Percentiles rank a stretch among this genome's conserved stretches.
These are phyloP conservation scores for Rhodotorula sp. DNA, from an alignment of 1,284 basidiomycete species.

Conservation along the genomic window DNA sequence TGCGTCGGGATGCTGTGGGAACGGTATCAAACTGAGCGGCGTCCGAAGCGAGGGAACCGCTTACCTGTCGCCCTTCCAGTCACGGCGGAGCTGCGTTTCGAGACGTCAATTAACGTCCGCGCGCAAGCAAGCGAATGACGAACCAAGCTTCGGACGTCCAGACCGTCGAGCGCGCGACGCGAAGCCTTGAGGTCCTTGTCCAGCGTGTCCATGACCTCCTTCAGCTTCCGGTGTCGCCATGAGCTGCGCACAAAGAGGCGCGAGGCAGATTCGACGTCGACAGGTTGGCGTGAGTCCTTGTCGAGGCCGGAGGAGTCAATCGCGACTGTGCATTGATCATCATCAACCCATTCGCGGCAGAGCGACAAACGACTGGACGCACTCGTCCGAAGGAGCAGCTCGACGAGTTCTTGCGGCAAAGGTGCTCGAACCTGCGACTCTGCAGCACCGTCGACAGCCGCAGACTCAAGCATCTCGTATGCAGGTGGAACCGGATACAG, in stretches of 20 bases:
- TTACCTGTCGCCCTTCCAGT: conserved; percentile 49
- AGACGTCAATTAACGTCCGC: too few species aligned
- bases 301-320: conserved; percentile 37
- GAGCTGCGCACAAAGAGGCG: conserved; percentile 26
- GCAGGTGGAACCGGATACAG: neutral
- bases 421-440: neutral
- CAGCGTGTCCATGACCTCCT: conserved; percentile 43
- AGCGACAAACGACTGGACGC: neutral
- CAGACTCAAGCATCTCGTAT: neutral
- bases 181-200: conserved; percentile 44
- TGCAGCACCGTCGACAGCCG: too few species aligned
- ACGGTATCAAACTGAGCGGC: neutral
- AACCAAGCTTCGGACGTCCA: conserved; percentile 45
- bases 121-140: neutral
- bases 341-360: neutral
- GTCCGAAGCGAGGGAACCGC: neutral
- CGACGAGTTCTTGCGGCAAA: conserved; percentile 36
- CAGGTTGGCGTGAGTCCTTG: conserved; percentile 10
- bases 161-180: conserved; percentile 45
- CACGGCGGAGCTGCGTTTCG: conserved; percentile 42
- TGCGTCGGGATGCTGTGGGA: conserved; percentile 38
- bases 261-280: conserved; percentile 28
- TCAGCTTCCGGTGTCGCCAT: conserved; percentile 27
- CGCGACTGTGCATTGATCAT: conserved; percentile 16
- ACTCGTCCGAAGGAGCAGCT: conserved; percentile 40